Conservation (phyloP, 192 early-diverging fungal species). For the Linnemannia zychae region DNA sequence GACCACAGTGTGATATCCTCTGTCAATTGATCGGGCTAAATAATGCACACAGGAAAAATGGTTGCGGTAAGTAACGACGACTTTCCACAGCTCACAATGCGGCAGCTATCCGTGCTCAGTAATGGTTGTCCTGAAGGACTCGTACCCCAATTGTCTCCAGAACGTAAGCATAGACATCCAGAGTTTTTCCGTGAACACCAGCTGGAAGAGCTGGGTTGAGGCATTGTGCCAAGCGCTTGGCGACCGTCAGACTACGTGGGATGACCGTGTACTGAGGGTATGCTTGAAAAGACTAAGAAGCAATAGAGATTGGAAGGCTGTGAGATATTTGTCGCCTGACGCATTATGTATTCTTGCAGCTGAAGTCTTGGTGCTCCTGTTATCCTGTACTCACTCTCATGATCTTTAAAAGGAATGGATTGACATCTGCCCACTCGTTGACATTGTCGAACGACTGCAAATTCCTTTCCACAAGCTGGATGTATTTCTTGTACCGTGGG, state of each 20-base stretch:
- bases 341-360: not conserved
- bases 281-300: conserved; percentile 78
- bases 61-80: not conserved
- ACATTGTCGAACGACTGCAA: conserved; percentile 94
- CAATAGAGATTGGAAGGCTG: not conserved
- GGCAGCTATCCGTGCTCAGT: not conserved
- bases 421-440: conserved; percentile 96
- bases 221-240: conserved; percentile 94
- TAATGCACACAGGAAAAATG: conserved; percentile 15
- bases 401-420: conserved; percentile 88
- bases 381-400: conserved; percentile 66
- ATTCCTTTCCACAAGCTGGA: conserved; percentile 84
- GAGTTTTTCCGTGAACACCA: conserved; percentile 94
- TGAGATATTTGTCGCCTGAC: not conserved
- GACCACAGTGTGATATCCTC: conserved; percentile 90
- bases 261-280: conserved; percentile 81
- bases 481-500: conserved; percentile 87
- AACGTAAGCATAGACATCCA: conserved; percentile 89
- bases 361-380: not conserved
- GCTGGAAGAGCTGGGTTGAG: conserved; percentile 95
- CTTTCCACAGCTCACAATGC: not conserved
- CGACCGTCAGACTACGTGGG: conserved; percentile 87
- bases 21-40: conserved; percentile 77
- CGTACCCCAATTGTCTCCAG: conserved; percentile 79
- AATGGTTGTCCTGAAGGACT: conserved; percentile 5